These are phyloP conservation scores for Colletotrichum incanum DNA, from an alignment of 2,329 filamentous ascomycete genomes.

Conservation along the genomic window DNA sequence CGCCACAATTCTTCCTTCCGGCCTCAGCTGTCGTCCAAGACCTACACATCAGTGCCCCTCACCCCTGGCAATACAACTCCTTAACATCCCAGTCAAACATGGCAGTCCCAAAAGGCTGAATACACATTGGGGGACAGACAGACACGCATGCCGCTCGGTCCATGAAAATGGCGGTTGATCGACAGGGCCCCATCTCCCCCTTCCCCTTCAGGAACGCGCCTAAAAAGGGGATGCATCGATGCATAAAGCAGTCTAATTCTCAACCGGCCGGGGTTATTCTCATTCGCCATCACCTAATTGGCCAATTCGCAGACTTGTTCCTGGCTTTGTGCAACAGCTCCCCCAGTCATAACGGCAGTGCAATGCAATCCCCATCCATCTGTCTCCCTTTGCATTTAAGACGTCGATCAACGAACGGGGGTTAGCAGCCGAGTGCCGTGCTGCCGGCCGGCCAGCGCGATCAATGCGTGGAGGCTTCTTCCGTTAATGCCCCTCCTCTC, in stretches of 20 bases:
- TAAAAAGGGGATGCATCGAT: constrained; percentile 27
- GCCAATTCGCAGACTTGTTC: not conserved
- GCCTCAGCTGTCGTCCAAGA: not conserved
- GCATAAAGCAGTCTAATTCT: constrained; percentile 34
- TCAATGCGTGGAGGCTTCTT: too few species aligned
- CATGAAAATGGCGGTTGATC: constrained; percentile 16
- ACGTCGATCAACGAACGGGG: constrained; percentile 25
- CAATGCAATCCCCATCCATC: constrained; percentile 7
- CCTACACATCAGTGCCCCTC: not conserved
- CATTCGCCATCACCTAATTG: not conserved
- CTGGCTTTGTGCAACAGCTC: not conserved
- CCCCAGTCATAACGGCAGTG: constrained; percentile 20
- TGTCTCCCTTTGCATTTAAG: not conserved
- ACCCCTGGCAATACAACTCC: not conserved
- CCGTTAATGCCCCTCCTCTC: too few species aligned
- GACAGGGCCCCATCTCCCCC: not conserved
- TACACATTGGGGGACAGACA: not conserved
- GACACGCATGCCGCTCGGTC: not conserved
- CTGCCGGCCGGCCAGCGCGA: not conserved
- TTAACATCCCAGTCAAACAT: not conserved
- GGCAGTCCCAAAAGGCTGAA: not conserved
- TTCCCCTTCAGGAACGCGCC: not conserved
- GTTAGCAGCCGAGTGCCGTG: constrained; percentile 13
- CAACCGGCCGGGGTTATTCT: not conserved
- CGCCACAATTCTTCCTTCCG: constrained; percentile 8